phyloP scores from a whole-genome alignment of 1,284 basidiomycete genomes.

The Rhizopogon hawkerae region DNA sequence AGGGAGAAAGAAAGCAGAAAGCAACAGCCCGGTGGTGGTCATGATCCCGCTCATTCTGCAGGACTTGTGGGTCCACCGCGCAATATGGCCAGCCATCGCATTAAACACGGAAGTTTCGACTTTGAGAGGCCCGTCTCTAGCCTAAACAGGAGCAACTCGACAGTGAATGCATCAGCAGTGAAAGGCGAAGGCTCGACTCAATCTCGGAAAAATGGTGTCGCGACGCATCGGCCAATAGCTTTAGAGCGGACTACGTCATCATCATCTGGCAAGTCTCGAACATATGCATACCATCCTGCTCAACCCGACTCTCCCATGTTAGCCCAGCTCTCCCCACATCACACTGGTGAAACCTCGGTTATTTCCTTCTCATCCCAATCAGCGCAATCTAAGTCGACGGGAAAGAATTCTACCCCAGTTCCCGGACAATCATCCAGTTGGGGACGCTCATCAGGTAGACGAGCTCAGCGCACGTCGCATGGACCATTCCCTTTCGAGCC shows the following conservation, averaged over 20 bases:
- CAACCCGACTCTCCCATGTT: slow-evolving; percentile 15
- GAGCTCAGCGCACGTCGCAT: slow-evolving; percentile 24
- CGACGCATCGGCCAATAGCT: slow-evolving; percentile 13
- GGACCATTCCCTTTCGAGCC: slow-evolving; percentile 36
- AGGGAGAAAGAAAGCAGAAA: slow-evolving; percentile 19
- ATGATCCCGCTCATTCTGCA: slow-evolving; percentile 9
- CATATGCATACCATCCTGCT: slow-evolving; percentile 6
- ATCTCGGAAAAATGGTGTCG: not conserved
- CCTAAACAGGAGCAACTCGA: slow-evolving; percentile 25
- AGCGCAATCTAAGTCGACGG: slow-evolving; percentile 26
- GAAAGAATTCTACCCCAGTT: slow-evolving; percentile 13
- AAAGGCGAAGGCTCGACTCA: slow-evolving; percentile 6
- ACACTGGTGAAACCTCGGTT: slow-evolving; percentile 24
- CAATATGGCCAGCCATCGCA: slow-evolving; percentile 29
- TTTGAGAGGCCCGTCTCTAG: slow-evolving; percentile 53
- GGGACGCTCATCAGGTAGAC: slow-evolving; percentile 26
- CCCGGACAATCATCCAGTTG: slow-evolving; percentile 24
- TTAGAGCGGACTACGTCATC: slow-evolving; percentile 22
- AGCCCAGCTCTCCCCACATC: slow-evolving; percentile 16
- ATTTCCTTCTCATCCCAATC: slow-evolving; percentile 23
- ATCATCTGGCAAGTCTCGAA: slow-evolving; percentile 18
- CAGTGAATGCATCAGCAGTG: slow-evolving; percentile 16
- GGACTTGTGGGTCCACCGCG: slow-evolving; percentile 10
- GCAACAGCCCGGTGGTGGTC: slow-evolving; percentile 13
- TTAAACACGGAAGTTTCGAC: slow-evolving; percentile 61